Conservation (phyloP, 768 basidiomycete genomes). For the Xerocomus brunneocitrinus region DNA sequence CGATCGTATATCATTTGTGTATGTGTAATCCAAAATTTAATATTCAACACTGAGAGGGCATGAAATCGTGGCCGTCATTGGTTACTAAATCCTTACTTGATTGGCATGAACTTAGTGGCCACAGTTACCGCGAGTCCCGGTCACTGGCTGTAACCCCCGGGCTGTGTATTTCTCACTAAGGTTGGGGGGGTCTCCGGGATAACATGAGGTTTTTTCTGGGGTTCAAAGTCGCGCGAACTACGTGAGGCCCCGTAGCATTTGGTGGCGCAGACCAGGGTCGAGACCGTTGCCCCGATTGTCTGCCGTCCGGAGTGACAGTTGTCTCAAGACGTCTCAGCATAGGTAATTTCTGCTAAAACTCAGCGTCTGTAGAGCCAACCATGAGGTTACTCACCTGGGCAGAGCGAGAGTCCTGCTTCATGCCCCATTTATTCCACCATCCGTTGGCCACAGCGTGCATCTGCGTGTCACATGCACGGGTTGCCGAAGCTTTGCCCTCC, state of each 20-base stretch:
- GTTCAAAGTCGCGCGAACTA: conserved; percentile 13
- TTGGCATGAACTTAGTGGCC: conserved; percentile 7
- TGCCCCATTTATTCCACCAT: conserved; percentile 51
- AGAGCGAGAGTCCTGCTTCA: conserved; percentile 21
- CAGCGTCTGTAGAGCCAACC: conserved; percentile 6
- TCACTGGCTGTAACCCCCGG: conserved; percentile 1
- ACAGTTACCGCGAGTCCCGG: neutral
- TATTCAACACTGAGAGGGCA: conserved; percentile 13
- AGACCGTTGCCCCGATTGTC: conserved; percentile 31
- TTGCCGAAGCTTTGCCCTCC: conserved; percentile 27
- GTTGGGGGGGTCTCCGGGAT: conserved; percentile 5
- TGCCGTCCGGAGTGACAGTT: conserved; percentile 43
- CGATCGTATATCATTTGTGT: conserved; percentile 3
- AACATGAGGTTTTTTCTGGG: conserved; percentile 17
- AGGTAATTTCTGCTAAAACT: conserved; percentile 27
- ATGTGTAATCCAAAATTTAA: conserved; percentile 19
- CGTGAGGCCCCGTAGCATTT: conserved; percentile 18
- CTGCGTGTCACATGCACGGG: conserved; percentile 27
- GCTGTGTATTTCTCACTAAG: conserved; percentile 8
- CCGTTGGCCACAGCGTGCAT: conserved; percentile 41
- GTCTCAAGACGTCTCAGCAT: conserved; percentile 43
- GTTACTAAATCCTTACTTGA: conserved; percentile 8
- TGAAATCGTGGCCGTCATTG: conserved; percentile 8
- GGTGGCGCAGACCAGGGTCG: conserved; percentile 25
- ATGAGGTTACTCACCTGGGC: conserved; percentile 18